Conservation (phyloP, 225 moss, liverwort and hornwort genomes). For the Pseudisothecium myosuroides region DNA sequence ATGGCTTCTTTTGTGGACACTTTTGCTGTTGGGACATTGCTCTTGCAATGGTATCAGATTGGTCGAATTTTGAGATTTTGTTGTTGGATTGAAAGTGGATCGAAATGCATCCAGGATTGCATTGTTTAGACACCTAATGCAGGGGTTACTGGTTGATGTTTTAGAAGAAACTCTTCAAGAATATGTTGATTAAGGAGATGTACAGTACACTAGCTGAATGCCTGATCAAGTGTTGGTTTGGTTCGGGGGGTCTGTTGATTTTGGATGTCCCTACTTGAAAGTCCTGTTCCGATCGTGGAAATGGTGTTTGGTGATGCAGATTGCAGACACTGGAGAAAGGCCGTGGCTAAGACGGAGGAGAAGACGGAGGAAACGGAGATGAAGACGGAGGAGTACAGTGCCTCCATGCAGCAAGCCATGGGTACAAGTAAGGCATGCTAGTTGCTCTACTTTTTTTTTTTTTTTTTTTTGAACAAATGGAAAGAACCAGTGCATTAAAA, state of each 20-base stretch:
- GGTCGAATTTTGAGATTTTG: not conserved
- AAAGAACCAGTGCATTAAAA: no score
- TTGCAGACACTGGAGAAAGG: constrained; percentile 33
- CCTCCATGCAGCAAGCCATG: constrained; percentile 79
- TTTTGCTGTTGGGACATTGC: not conserved
- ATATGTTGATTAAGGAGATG: not conserved
- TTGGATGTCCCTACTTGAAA: not conserved
- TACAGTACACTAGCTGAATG: not conserved
- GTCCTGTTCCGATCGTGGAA: not conserved
- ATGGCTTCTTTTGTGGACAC: not conserved
- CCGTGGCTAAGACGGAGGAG: constrained; percentile 31
- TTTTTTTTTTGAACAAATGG: no score
- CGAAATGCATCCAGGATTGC: not conserved
- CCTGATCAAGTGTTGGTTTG: not conserved
- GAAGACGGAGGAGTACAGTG: constrained; percentile 70
- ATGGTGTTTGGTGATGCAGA: constrained; percentile 20
- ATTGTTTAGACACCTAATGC: no score
- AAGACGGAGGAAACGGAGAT: constrained; percentile 33
- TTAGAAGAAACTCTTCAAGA: not conserved
- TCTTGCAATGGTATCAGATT: not conserved
- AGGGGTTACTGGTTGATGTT: not conserved
- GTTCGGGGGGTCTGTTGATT: not conserved
- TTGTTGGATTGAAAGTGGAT: not conserved
- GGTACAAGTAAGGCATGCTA: constrained; percentile 39
- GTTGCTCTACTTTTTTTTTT: no score